These are phyloP conservation scores for Paracamarosporium sp. DNA, from an alignment of 2,329 filamentous ascomycete genomes.

Conservation along the genomic window DNA sequence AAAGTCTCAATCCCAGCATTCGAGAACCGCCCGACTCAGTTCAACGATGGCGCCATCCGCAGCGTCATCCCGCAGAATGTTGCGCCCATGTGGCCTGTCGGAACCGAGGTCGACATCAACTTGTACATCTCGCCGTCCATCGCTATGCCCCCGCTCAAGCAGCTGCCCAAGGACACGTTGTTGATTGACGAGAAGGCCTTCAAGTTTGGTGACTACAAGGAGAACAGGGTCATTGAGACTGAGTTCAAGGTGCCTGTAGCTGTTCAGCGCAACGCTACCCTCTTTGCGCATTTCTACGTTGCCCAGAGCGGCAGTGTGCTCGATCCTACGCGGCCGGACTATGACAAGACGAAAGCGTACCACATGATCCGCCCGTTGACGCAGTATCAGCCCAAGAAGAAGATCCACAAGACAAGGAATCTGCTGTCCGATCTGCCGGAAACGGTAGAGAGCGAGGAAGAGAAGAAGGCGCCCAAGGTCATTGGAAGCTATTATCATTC, in stretches of 20 bases:
- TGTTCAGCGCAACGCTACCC: slow-evolving; percentile 89
- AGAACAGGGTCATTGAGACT: slow-evolving; percentile 78
- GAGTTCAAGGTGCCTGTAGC: slow-evolving; percentile 77
- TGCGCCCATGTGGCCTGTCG: slow-evolving; percentile 85
- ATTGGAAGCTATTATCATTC: slow-evolving; percentile 92
- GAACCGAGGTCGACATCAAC: slow-evolving; percentile 80
- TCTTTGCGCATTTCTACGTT: slow-evolving; percentile 94
- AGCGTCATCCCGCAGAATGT: slow-evolving; percentile 72
- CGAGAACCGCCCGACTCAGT: slow-evolving; percentile 42
- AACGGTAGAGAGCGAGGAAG: slow-evolving; percentile 58
- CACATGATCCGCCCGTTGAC: slow-evolving; percentile 87
- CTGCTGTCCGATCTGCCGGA: slow-evolving; percentile 66
- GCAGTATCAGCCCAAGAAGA: slow-evolving; percentile 91
- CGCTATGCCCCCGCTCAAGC: slow-evolving; percentile 70
- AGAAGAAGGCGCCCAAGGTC: slow-evolving; percentile 66
- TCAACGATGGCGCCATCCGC: slow-evolving; percentile 64
- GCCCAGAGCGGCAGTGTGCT: slow-evolving; percentile 76
- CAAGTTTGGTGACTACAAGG: slow-evolving; percentile 77
- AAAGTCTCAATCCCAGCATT: slow-evolving; percentile 46
- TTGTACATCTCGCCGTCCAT: slow-evolving; percentile 83
- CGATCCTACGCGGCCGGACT: slow-evolving; percentile 76
- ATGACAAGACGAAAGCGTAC: slow-evolving; percentile 77
- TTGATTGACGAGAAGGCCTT: slow-evolving; percentile 84
- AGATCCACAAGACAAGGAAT: slow-evolving; percentile 84
- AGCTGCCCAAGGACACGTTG: slow-evolving; percentile 70